Base-by-base conservation (phyloP, 306 rosid species). In the Vigna angularis region DNA sequence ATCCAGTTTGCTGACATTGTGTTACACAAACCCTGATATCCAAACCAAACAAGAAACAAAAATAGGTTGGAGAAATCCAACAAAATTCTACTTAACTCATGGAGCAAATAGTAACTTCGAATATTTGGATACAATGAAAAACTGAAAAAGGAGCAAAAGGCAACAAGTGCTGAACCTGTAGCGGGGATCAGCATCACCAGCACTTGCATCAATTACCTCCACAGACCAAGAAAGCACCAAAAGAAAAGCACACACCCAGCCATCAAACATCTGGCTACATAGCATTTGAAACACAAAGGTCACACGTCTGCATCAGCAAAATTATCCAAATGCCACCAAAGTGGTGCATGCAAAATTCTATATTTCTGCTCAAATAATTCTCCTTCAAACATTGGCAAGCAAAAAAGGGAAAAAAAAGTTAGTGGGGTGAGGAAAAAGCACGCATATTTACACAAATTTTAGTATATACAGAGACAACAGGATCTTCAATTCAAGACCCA, bases 131-230 rank as follows among this genome's bases (percentile, higher is more conserved):
- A 51, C 26, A 78, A 44, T 15, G 15, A 20, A 52, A 77, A 66
- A 55, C 16, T 13, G 6, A n/a, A 42, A 20, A 50, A 32, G 52
- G 6, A 49, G 38, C 52, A 63, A 75, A 26, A 49, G 26, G 12
- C 17, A 38, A 64, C n/a, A 62, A 64, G 2, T 17, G 28, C 18
- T 17, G 49, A 65, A 38, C 97, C 97, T 87, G 76, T 85, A 94
- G 22, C 2, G 91, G 1, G 89, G 93, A 89, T 91, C 90, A 79
- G 84, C 84, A 86, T 91, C 98, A 63, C 98, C 97, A 1, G 86
- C 85, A 84, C 97, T 90, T 77, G 96, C 97, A 74, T 91, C 80
- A 73, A 85, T 49, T 45, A 72, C 86, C 70, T 48, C 73, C 47
- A 83, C 70, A 56, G 73, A 78, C 76, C 84, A 87, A 1, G 87